phyloP scores from a whole-genome alignment of 108 stramenopile species.

The Conticribra weissflogii region DNA sequence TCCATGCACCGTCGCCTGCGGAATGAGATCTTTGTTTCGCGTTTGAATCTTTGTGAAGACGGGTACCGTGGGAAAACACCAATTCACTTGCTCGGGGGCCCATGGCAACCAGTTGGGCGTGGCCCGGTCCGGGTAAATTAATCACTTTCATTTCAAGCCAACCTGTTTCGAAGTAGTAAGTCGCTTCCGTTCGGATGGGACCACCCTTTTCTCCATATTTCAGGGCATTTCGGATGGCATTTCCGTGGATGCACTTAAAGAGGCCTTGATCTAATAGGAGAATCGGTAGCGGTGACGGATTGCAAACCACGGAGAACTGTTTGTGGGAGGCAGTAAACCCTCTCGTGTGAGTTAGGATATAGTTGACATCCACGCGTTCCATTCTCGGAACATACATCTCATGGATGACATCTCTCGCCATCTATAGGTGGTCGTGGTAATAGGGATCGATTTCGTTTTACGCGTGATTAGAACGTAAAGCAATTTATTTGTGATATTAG shows the following conservation, averaged over 20 bases:
- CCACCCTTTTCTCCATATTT: constrained; percentile 73
- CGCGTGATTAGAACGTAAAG: no score
- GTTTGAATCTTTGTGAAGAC: constrained; percentile 48
- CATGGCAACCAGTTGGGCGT: constrained; percentile 54
- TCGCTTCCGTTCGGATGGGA: constrained; percentile 48
- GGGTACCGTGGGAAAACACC: constrained; percentile 60
- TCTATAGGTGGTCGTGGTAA: no score
- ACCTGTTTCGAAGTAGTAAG: constrained; percentile 31
- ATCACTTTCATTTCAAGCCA: constrained; percentile 59
- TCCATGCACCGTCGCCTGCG: constrained; percentile 79
- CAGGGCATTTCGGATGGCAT: constrained; percentile 77
- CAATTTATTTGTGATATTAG: no score
- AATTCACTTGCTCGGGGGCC: constrained; percentile 35
- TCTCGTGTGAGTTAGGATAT: constrained; percentile 21
- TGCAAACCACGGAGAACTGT: constrained; percentile 49
- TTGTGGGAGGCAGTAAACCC: constrained; percentile 11
- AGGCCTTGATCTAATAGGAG: constrained; percentile 57
- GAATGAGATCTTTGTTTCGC: constrained; percentile 23
- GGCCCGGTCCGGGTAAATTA: constrained; percentile 66
- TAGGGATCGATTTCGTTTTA: not conserved
- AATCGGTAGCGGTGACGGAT: constrained; percentile 48
- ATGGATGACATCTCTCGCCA: constrained; percentile 76
- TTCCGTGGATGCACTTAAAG: constrained; percentile 67
- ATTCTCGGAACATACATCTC: constrained; percentile 53
- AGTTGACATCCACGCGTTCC: constrained; percentile 49